Evolutionary conservation across 306 rosid genomes (phyloP).

Genomic region (Cicer yamashitae): DNA sequence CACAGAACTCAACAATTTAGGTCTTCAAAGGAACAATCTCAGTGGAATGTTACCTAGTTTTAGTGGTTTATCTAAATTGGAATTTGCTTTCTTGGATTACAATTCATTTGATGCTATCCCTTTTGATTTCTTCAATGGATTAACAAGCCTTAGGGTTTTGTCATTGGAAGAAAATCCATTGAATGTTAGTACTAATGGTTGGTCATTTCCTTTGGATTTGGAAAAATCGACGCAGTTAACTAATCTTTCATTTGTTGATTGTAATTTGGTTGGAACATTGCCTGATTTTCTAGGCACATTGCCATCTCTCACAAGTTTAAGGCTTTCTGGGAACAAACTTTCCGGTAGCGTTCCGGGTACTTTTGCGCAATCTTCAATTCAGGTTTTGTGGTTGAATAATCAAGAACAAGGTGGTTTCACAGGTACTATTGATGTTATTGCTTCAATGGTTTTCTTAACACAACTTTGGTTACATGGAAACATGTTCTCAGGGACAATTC

Average conservation of each 20-base stretch:
- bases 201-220: constrained; percentile 73
- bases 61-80: constrained; percentile 74
- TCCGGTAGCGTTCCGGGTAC: constrained; percentile 62
- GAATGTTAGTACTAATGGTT: constrained; percentile 61
- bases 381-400: constrained; percentile 81
- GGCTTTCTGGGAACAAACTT: constrained; percentile 65
- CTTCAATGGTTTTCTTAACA: constrained; percentile 65
- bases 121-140: constrained; percentile 67
- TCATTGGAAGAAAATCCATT: constrained; percentile 73
- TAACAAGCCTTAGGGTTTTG: constrained; percentile 59
- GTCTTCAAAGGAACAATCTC: constrained; percentile 77
- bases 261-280: constrained; percentile 71
- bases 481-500: constrained; percentile 69
- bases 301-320: constrained; percentile 65
- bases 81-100: constrained; percentile 74
- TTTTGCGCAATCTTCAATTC: constrained; percentile 67
- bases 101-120: constrained; percentile 80
- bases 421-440: constrained; percentile 66
- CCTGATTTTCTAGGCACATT: constrained; percentile 71
- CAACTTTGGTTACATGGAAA: constrained; percentile 89
- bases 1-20: constrained; percentile 70
- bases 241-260: constrained; percentile 61
- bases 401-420: constrained; percentile 67
- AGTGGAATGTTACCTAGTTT: constrained; percentile 69
- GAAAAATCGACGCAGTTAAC: constrained; percentile 65